These are phyloP conservation scores for Botryotinia globosa DNA, from an alignment of 2,329 filamentous ascomycete genomes.

Conservation along the genomic window DNA sequence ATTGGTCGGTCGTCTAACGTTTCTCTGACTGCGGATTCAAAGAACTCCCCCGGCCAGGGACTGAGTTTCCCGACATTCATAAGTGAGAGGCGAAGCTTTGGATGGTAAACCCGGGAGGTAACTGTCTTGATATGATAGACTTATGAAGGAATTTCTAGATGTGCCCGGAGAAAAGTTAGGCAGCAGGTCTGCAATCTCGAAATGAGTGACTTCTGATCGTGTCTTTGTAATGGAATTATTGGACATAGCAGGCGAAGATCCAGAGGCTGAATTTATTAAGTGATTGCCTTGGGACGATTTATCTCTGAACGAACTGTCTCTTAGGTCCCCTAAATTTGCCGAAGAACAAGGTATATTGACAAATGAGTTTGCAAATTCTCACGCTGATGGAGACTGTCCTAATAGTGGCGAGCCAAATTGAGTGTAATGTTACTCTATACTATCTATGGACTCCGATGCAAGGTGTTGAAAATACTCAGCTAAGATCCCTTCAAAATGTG, in stretches of 20 bases:
- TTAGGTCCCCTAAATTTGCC: neutral
- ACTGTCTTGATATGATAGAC: neutral
- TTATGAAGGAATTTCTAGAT: neutral
- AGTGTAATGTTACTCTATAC: neutral
- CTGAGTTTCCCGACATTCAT: neutral
- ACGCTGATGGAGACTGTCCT: neutral
- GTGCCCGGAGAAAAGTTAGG: neutral
- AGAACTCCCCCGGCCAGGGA: neutral
- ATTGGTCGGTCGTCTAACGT: neutral
- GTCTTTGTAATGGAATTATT: neutral
- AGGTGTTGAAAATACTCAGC: no score
- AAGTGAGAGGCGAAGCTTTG: neutral
- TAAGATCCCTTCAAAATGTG: no score
- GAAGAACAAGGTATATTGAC: neutral
- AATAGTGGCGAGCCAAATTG: neutral
- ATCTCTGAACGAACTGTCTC: neutral
- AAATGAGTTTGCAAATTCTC: neutral
- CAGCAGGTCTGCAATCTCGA: neutral
- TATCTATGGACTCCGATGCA: no score
- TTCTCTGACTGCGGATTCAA: neutral
- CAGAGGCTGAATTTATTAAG: neutral
- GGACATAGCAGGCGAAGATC: neutral
- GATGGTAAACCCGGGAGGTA: neutral
- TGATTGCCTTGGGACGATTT: neutral
- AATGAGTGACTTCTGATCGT: no score